These are phyloP conservation scores for Setomelanomma holmii DNA, from an alignment of 2,329 filamentous ascomycete species.

Conservation along the genomic window DNA sequence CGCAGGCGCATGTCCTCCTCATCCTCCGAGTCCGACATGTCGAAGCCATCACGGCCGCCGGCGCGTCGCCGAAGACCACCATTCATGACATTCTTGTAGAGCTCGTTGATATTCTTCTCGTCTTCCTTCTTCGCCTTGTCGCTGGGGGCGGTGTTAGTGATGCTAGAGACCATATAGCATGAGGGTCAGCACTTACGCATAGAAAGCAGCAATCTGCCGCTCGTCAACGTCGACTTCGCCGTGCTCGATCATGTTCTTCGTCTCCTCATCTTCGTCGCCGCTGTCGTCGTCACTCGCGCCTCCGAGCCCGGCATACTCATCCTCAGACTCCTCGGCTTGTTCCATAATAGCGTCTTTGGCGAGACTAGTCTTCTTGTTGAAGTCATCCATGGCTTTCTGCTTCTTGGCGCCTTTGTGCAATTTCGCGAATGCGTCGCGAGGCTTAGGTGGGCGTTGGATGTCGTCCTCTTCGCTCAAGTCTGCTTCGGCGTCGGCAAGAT, in stretches of 20 bases:
- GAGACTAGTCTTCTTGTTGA: constrained; percentile 85
- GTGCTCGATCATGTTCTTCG: constrained; percentile 89
- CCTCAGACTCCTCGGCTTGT: constrained; percentile 95
- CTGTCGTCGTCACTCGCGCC: constrained; percentile 88
- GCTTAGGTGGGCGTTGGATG: constrained; percentile 44
- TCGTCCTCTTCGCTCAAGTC: constrained; percentile 33
- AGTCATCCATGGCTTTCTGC: constrained; percentile 59
- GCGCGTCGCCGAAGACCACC: constrained; percentile 86
- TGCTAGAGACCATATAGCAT: neutral
- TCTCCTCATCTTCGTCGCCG: constrained; percentile 74
- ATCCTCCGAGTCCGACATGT: constrained; percentile 90
- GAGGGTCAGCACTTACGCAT: constrained; percentile 75
- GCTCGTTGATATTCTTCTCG: constrained; percentile 86
- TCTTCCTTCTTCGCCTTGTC: constrained; percentile 81
- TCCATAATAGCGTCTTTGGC: constrained; percentile 87
- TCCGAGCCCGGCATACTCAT: constrained; percentile 94
- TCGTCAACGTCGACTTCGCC: constrained; percentile 79
- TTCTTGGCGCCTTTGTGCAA: constrained; percentile 72
- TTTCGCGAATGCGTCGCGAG: constrained; percentile 68
- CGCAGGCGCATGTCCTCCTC: constrained; percentile 78
- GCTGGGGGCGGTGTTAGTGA: constrained; percentile 56
- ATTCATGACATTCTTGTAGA: constrained; percentile 91
- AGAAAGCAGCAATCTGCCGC: constrained; percentile 81
- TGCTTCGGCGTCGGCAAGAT: constrained; percentile 35
- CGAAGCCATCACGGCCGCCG: constrained; percentile 64